Base-by-base conservation (phyloP, 352 stramenopile species). In the Pythium diclinum region DNA sequence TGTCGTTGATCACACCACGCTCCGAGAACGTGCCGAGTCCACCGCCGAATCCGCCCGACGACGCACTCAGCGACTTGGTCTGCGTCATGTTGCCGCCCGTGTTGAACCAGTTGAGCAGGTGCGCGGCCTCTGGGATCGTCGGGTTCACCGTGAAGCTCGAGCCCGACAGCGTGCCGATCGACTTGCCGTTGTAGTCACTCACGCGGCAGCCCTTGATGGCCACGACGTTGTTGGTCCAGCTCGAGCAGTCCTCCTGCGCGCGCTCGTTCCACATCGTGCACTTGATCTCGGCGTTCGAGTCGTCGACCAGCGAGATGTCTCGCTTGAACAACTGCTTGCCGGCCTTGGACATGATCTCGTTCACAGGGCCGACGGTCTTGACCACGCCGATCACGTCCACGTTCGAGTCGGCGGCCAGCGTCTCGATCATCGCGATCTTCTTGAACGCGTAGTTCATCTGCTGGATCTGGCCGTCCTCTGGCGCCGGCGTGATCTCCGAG, bases 301-400 rank as follows among this genome's bases (percentile, higher is more conserved):
- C 94, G 73, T 99, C 97, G 21, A 98, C 87, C 19, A 99, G 65
- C 25, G 83, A 93, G 36, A 99, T 83, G 59, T 99, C 97, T 38
- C 94, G 94, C 85, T 99, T 99, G 53, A 91, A 89, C 21, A 99
- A 75, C 74, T 99, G 94, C 69, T 96, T 96, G 55, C 91, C 91
- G 57, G 95, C 95, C 73, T 98, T 99, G 23, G 91, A 97, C 28
- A 87, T 97, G 72, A 99, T 94, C 44, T 92, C 88, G 32, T 77
- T 85, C 46, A 96, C 82, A 36, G 98, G 95, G 3, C 85, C 85
- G 30, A 98, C 89, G 30, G 89, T 74, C 60, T 97, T 96, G n/a
- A 99, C 95, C 19, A 99, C 85, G 19, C 78, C 97, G 60, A 99
- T 93, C 34, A 99, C 79, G 78, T 99, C 97, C 28, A 99, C 81